Percentiles rank a stretch among this genome's conserved stretches.
Evolutionary conservation across 768 basidiomycete species (phyloP).

Genomic region (Suillus placidus): DNA sequence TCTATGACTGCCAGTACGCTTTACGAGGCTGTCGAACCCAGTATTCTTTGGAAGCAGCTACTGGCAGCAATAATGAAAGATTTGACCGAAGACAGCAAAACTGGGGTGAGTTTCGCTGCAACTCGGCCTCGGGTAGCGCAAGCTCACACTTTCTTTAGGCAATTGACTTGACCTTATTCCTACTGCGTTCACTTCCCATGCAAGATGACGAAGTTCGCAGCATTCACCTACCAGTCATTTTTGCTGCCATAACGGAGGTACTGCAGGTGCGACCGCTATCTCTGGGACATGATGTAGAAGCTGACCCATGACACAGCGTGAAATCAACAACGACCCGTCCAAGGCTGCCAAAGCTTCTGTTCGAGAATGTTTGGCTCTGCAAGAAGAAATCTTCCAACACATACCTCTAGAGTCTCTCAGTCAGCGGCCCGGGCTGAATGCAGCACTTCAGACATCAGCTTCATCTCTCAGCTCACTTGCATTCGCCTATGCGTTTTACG

Average conservation of each 20-base stretch:
- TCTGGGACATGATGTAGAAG: not conserved
- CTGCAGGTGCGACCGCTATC: conserved; percentile 53
- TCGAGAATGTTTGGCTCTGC: conserved; percentile 48
- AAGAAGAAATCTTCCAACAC: conserved; percentile 55
- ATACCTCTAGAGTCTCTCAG: conserved; percentile 53
- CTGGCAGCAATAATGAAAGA: conserved; percentile 59
- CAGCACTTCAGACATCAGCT: conserved; percentile 35
- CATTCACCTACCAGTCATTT: conserved; percentile 80
- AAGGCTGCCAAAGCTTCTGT: conserved; percentile 40
- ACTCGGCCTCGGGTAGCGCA: conserved; percentile 4
- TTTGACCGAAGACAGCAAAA: conserved; percentile 44
- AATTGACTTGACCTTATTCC: conserved; percentile 68
- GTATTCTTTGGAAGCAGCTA: conserved; percentile 82
- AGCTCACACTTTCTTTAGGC: conserved; percentile 45
- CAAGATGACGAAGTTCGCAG: conserved; percentile 88
- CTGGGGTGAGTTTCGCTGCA: conserved; percentile 47
- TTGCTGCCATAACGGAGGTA: conserved; percentile 66
- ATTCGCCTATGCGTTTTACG: conserved; percentile 69
- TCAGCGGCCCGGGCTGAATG: conserved; percentile 50
- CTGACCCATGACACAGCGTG: conserved; percentile 31
- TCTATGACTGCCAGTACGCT: conserved; percentile 84
- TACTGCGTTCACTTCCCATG: conserved; percentile 68
- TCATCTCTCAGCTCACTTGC: conserved; percentile 45
- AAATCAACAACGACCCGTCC: conserved; percentile 39
- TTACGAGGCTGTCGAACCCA: conserved; percentile 92